Evolutionary conservation across 305 asterid species (phyloP), one percentile per base, ranked within the genome.

Genomic region (Striga hermonthica): DNA sequence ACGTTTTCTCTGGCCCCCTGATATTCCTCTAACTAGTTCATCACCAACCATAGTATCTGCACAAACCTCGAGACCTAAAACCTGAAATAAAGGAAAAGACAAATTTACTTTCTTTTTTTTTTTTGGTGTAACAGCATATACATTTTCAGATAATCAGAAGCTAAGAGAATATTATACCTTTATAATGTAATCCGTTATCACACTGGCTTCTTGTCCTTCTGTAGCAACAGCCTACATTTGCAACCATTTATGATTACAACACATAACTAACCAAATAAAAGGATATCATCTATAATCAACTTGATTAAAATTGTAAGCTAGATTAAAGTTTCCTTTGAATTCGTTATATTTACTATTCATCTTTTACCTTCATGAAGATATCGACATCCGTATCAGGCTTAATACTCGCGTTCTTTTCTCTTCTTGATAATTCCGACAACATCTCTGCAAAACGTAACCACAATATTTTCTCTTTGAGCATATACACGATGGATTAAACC

Each of bases 1-100:
- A 8, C 90, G 82, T 56, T 84, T 86, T 67, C 69, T 78, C 59
- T 82, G 84, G 16, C 95, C 95, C 9, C 95, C 95, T 0, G 95
- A 85, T 41, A 87, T 83, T 43, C 95, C 95, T 39, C 86, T 58
- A 5, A 77, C 34, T 68, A 84, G 67, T 47, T 71, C 82, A 62
- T 86, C 79, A 45, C 96, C 96, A 4, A 88, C 83, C 69, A 82
- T 41, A 8, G 87, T 84, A 66, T 86, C 89, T 10, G 84, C 87
- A 66, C 91, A 81, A 35, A 67, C 66, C 39, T 84, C 96, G 64
- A 88, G 76, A 35, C 94, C 94, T 67, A 86, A 62, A 43, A 83
- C 66, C 95, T 86, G 73, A 69, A 69, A 22, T 22, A 22, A 43
- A 52, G 22, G 50, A 43, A 41, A 0, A 43, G 41, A 44, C 12